Base-by-base conservation (phyloP, 1,139 yeast genomes). In the Pichia sp. region DNA sequence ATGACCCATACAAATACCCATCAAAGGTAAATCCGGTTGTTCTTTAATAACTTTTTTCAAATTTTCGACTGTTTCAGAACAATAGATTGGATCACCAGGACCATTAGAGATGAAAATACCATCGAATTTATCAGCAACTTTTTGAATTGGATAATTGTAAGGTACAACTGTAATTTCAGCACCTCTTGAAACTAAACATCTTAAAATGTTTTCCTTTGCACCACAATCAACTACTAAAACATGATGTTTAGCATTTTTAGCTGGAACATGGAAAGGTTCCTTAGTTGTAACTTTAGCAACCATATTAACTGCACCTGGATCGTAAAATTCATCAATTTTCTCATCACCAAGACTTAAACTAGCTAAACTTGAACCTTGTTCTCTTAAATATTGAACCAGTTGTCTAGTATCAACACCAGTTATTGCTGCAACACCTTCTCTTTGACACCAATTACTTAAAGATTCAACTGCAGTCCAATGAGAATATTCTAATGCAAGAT, bases 401-500 rank as follows among this genome's bases (percentile, higher is more conserved):
- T 91, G 84, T 68, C 98, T 82, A 48, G 98, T 91, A 64, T 91
- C 98, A 41, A 91, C 96, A 45, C 96, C 98, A 31, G 96, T 79
- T 54, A 91, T 84, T 41, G 96, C 98, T 44, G 97, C 95, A 42
- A 91, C 93, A 31, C 95, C 96, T 53, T 88, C 93, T 60, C 96
- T 79, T 64, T 84, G 77, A 69, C 98, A 91, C 97, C 97, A 91
- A 55, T 84, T 85, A 50, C 85, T 85, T 45, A 91, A 73, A 20
- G 95, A 83, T 68, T 91, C 97, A 33, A 91, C 96, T 4, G 98
- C 98, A 33, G 97, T 89, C 98, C 98, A 91, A 64, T 91, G 98
- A 19, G 96, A 85, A 66, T 91, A 86, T 61, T 86, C 77, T 71
- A 89, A 75, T 23, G 98, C 97, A 45, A 79, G 96, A 59, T 91